phyloP scores from a whole-genome alignment of 352 stramenopile genomes.

The Pythium sp. region DNA sequence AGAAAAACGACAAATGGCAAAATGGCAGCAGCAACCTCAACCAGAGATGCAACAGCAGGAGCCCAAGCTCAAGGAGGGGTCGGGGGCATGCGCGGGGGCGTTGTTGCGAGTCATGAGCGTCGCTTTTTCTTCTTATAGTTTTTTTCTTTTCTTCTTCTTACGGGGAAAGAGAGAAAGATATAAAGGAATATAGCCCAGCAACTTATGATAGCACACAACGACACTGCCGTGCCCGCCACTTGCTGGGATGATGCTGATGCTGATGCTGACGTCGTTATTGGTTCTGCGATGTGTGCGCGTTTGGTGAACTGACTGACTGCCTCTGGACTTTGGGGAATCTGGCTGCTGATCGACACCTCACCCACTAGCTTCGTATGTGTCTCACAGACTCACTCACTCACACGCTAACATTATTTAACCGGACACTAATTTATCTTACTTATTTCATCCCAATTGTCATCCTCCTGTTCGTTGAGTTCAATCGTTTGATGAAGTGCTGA shows the following conservation, averaged over 20 bases:
- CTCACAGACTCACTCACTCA: background rate
- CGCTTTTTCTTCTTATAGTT: slow-evolving; percentile 15
- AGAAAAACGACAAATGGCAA: slow-evolving; percentile 8
- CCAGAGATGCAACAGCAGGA: background rate
- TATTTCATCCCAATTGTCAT: background rate
- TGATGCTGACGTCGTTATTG: background rate
- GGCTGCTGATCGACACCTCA: background rate
- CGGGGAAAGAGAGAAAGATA: background rate
- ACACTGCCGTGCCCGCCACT: background rate
- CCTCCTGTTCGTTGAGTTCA: too few relatives aligned
- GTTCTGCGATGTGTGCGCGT: background rate
- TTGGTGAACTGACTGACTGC: background rate
- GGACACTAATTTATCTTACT: background rate
- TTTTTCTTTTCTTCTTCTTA: slow-evolving; percentile 1
- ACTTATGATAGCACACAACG: slow-evolving; percentile 6
- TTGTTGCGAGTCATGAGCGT: slow-evolving; percentile 5
- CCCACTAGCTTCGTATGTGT: background rate
- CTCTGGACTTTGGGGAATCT: background rate
- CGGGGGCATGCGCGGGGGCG: background rate
- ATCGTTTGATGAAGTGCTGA: background rate
- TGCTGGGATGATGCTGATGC: background rate
- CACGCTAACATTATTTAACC: background rate
- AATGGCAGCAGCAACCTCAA: background rate
- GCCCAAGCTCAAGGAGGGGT: slow-evolving; percentile 1
- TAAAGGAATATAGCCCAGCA: slow-evolving; percentile 15